phyloP scores from a whole-genome alignment of 2,329 filamentous ascomycete species.

The Fusarium incarnatum region DNA sequence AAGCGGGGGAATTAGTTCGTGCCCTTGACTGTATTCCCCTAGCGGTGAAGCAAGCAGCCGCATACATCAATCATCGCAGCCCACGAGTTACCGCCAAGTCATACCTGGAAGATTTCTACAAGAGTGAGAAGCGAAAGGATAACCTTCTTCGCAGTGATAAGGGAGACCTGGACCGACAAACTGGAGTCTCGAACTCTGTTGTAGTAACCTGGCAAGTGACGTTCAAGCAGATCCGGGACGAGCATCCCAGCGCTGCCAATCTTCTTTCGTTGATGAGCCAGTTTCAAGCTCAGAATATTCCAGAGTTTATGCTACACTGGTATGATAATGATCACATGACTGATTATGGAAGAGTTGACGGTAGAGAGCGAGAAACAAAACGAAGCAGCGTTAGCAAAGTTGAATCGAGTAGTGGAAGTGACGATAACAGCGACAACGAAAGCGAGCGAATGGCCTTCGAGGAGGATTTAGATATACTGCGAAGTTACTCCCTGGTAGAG shows the following conservation, averaged over 20 bases:
- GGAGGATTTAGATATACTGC: neutral
- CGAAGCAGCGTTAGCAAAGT: no score
- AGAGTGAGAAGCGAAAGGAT: slow-evolving; percentile 43
- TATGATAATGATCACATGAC: neutral
- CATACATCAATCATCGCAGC: slow-evolving; percentile 42
- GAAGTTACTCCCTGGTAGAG: neutral
- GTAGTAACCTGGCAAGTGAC: slow-evolving; percentile 14
- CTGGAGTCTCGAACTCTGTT: slow-evolving; percentile 7
- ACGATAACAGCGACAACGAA: neutral
- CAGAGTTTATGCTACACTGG: neutral
- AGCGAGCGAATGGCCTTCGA: neutral
- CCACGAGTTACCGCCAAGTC: slow-evolving; percentile 34
- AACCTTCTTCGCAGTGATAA: slow-evolving; percentile 45
- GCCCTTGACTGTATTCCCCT: slow-evolving; percentile 47
- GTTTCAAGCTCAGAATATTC: slow-evolving; percentile 11
- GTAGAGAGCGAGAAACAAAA: no score
- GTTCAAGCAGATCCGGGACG: slow-evolving; percentile 3
- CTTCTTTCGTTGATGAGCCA: slow-evolving; percentile 26
- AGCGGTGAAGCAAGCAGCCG: slow-evolving; percentile 47
- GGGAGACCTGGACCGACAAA: slow-evolving; percentile 30
- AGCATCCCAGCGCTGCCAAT: neutral
- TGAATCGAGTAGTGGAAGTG: no score
- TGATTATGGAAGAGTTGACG: no score
- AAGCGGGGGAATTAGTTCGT: slow-evolving; percentile 18
- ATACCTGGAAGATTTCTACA: slow-evolving; percentile 49